phyloP scores from a whole-genome alignment of 1,284 basidiomycete species.

The Cryptococcus maquisensis region DNA sequence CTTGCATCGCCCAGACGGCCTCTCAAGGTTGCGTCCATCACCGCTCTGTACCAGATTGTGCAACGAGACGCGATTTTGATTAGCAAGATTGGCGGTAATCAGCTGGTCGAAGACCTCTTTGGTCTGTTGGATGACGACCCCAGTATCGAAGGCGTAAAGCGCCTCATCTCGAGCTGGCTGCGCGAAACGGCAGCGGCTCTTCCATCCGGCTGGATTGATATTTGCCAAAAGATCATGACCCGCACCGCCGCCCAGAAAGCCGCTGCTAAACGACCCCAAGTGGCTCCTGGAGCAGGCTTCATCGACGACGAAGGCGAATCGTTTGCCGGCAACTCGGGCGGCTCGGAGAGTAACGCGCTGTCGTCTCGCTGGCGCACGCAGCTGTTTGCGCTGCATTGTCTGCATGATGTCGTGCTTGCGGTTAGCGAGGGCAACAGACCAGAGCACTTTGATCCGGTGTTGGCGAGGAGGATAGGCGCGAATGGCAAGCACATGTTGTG shows the following conservation, averaged over 20 bases:
- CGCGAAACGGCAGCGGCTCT: slow-evolving; percentile 88
- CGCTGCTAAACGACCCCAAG: slow-evolving; percentile 34
- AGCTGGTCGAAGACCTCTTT: slow-evolving; percentile 90
- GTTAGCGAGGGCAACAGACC: slow-evolving; percentile 66
- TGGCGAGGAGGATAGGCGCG: slow-evolving; percentile 52
- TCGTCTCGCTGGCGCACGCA: slow-evolving; percentile 95
- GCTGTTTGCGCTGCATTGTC: slow-evolving; percentile 85
- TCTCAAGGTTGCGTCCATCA: slow-evolving; percentile 88
- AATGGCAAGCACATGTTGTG: slow-evolving; percentile 42
- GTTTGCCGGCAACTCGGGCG: slow-evolving; percentile 56
- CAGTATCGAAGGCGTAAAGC: slow-evolving; percentile 86
- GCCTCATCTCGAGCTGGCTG: slow-evolving; percentile 93
- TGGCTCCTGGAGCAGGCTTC: slow-evolving; percentile 51
- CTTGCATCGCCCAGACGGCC: slow-evolving; percentile 73
- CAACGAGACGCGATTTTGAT: slow-evolving; percentile 89
- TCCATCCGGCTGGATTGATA: slow-evolving; percentile 95
- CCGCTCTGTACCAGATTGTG: slow-evolving; percentile 93
- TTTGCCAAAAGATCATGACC: slow-evolving; percentile 93
- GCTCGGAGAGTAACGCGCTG: slow-evolving; percentile 44
- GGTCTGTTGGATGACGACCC: slow-evolving; percentile 89
- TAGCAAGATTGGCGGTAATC: slow-evolving; percentile 89
- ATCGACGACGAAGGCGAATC: slow-evolving; percentile 90
- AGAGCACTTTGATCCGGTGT: slow-evolving; percentile 74
- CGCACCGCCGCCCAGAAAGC: slow-evolving; percentile 56
- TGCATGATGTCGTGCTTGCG: slow-evolving; percentile 81